Evolutionary conservation across 2,329 filamentous ascomycete species (phyloP), one percentile per base, ranked within the genome.

Genomic region (Verticillium alfalfae): DNA sequence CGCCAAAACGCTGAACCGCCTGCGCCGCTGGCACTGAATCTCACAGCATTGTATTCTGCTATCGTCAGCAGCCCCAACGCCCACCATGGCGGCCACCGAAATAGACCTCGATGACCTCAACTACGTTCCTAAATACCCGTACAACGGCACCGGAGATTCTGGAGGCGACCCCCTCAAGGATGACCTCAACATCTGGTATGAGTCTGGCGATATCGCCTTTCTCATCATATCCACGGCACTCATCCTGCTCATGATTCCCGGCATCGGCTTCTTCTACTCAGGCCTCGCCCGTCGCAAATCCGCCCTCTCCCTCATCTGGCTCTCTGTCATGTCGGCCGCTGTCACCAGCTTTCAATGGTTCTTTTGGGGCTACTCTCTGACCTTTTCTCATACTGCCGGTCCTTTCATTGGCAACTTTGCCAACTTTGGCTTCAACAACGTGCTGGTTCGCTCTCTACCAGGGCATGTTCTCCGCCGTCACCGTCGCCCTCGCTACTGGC

Each of bases 221-320:
- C 87, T 96, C 77, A 86, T 96, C 68, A 89, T 86, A 22, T 83
- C 90, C 34, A 93, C 92, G 1, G 92, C 91, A 7, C 83, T 97
- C 60, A 92, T 96, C 59, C 79, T 96, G 68, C 86, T 97, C 68
- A 96, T 96, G 93, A 92, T 96, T 78, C 93, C 93, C 2, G 93
- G 93, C 67, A 92, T 96, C 69, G 93, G 91, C 63, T 96, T 96
- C 84, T 96, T 97, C 83, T 97, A 96, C 78, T 96, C 92, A 13
- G 93, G 93, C 64, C 87, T 96, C 22, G 92, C 93, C 22, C 88
- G 93, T 64, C 84, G 93, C 72, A 97, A 96, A 78, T 96, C 92
- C 0, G 93, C 93, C 8, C 81, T 97, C 60, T 95, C 92, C 26
- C 80, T 97, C 64, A 92, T 97, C 75, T 96, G 92, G 92, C 87